Conservation (phyloP, 139 green algal genomes). For the Volvox africanus region DNA sequence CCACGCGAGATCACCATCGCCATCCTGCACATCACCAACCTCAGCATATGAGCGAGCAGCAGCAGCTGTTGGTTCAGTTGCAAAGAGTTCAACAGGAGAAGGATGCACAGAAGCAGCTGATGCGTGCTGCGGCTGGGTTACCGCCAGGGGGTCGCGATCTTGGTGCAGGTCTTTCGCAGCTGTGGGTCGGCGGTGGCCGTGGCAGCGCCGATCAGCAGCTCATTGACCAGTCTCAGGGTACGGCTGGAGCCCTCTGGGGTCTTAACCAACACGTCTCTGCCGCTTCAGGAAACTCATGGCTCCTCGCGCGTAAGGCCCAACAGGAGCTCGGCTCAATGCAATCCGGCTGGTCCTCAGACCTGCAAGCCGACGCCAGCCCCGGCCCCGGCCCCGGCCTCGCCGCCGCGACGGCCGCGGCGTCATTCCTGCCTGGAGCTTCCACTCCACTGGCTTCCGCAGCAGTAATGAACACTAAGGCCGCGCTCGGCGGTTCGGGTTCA, state of each 20-base stretch:
- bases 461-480: background rate
- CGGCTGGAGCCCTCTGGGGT: no score
- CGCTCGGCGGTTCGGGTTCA: no score
- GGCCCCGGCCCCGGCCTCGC: background rate
- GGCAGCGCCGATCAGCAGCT: background rate
- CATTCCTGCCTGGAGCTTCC: background rate
- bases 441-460: no score
- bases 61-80: background rate
- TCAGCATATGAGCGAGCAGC: background rate
- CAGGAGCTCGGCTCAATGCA: background rate
- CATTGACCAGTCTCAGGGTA: no score
- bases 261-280: no score
- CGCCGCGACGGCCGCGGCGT: no score
- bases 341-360: background rate
- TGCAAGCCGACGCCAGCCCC: background rate
- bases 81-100: background rate
- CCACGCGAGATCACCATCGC: background rate
- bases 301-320: background rate
- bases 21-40: background rate
- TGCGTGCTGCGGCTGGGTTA: background rate
- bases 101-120: background rate
- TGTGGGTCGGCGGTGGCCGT: background rate
- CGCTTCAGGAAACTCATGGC: background rate
- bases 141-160: background rate
- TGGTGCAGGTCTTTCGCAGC: background rate